Base-by-base conservation (phyloP, 495 filamentous ascomycete species). In the Neurospora sp. region DNA sequence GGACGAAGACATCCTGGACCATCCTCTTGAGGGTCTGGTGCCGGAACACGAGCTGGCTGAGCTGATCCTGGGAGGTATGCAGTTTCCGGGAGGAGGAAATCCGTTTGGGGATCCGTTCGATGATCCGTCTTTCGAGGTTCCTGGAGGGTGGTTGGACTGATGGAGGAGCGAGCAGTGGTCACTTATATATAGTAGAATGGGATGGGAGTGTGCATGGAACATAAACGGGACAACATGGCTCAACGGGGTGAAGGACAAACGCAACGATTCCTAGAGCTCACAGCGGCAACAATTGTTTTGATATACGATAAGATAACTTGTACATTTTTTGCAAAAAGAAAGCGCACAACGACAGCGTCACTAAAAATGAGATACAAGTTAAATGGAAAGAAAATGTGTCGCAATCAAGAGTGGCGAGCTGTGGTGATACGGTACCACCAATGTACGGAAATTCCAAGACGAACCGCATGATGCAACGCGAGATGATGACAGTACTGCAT, bases 11-110 rank as follows among this genome's bases (percentile, higher is more conserved):
- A 16, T 66, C 0, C 5, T 66, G 23, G 27, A 66, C 27, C 54
- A 66, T 10, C 27, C 27, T 37, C 16, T 66, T 2, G 23, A 66
- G 6, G 54, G 54, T 0, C 1, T 37, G 31, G 12, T 66, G 23
- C 54, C 54, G 7, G 54, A 66, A 16, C 27, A 66, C 14, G 54
- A 66, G 54, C 54, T 66, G 54, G 54, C 54, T 16, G 54, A 66
- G 7, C 27, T 66, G 1, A 66, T 66, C 3, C 1, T 66, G 6
- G 54, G 54, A 35, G 54, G 54, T 27, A 62, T 62, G 27, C 10
- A 66, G 0, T 66, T 35, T 4, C 54, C 27, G 1, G 27, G 14
- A 16, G 54, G 27, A 16, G 54, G 54, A 2, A 16, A 66, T 18
- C 27, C 54, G 23, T 66, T 66, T 66, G 14, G 12, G 7, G 31